Percentiles rank a stretch among this genome's conserved stretches.
These are phyloP conservation scores for Decorospora gaudefroyi DNA, from an alignment of 2,329 filamentous ascomycete genomes.

Conservation along the genomic window DNA sequence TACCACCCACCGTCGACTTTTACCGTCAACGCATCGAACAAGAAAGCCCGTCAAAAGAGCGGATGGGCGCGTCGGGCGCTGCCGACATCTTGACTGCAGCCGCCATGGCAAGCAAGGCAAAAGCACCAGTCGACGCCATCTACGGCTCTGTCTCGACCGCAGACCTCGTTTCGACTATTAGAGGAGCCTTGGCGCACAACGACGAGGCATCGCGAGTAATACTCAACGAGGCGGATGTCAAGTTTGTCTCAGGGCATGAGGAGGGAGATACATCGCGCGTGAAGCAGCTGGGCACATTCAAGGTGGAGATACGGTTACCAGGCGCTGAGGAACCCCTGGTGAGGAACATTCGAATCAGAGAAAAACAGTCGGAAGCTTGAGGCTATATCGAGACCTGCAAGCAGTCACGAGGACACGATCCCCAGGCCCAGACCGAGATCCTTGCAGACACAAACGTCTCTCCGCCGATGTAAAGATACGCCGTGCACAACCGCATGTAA, in stretches of 20 bases:
- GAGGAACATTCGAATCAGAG: constrained; percentile 41
- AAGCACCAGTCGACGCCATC: constrained; percentile 46
- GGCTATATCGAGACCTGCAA: constrained; percentile 1
- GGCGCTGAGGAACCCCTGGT: constrained; percentile 50
- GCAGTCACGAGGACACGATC: constrained; percentile 8
- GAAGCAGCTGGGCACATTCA: constrained; percentile 59
- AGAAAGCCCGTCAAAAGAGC: constrained; percentile 37
- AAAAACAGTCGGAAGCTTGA: constrained; percentile 33
- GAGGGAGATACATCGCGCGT: constrained; percentile 51
- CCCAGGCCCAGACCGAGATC: constrained; percentile 15
- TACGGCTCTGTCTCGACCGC: constrained; percentile 61
- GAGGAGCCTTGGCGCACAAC: constrained; percentile 55
- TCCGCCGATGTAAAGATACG: constrained; percentile 34
- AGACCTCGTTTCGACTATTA: constrained; percentile 57
- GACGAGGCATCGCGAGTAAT: constrained; percentile 58
- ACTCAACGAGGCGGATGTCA: constrained; percentile 56
- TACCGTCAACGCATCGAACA: constrained; percentile 52
- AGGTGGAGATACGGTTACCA: constrained; percentile 57
- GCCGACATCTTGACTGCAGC: constrained; percentile 46
- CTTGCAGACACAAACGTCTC: constrained; percentile 14
- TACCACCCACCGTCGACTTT: constrained; percentile 56
- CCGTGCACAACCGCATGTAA: constrained; percentile 33
- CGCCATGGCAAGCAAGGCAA: constrained; percentile 36
- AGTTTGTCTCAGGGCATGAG: constrained; percentile 51
- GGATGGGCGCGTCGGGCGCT: constrained; percentile 42